Percentiles rank a stretch among this genome's conserved stretches.
Conservation (phyloP, 2,329 filamentous ascomycete genomes). For the Colletotrichum eremochloae region DNA sequence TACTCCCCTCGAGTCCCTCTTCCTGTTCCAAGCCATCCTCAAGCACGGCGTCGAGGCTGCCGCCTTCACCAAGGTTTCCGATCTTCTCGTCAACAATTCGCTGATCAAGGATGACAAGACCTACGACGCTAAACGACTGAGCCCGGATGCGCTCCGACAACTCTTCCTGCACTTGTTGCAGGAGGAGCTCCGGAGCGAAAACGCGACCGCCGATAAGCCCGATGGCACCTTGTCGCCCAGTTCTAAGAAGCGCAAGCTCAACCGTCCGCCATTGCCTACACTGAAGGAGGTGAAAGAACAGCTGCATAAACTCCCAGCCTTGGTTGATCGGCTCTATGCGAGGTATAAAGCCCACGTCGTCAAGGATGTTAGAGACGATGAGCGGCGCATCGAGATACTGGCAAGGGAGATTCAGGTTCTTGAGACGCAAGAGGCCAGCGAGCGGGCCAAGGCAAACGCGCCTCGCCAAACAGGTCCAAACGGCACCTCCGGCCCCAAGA, state of each 20-base stretch:
- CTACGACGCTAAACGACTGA: constrained; percentile 82
- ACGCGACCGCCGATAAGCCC: constrained; percentile 52
- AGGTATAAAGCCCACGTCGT: constrained; percentile 79
- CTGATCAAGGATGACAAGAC: constrained; percentile 77
- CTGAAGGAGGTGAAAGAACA: constrained; percentile 77
- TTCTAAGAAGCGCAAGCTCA: constrained; percentile 81
- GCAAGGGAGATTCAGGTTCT: constrained; percentile 78
- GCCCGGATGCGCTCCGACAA: constrained; percentile 81
- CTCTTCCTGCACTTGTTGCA: constrained; percentile 82
- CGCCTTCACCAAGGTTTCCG: constrained; percentile 80
- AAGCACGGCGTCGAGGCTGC: constrained; percentile 74
- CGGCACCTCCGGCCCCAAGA: constrained; percentile 8
- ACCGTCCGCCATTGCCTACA: constrained; percentile 72
- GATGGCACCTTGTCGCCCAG: constrained; percentile 60
- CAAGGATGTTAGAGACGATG: constrained; percentile 80
- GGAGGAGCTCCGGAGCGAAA: constrained; percentile 75
- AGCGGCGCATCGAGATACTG: constrained; percentile 74
- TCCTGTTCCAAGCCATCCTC: constrained; percentile 85
- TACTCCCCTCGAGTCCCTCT: constrained; percentile 86
- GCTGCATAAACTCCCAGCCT: constrained; percentile 74
- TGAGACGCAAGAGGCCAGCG: constrained; percentile 60
- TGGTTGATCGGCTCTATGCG: constrained; percentile 81
- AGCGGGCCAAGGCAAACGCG: constrained; percentile 39
- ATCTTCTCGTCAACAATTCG: constrained; percentile 79
- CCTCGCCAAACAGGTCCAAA: constrained; percentile 16